These are phyloP conservation scores for Podospora fimiseda DNA, from an alignment of 495 filamentous ascomycete genomes.

Conservation along the genomic window DNA sequence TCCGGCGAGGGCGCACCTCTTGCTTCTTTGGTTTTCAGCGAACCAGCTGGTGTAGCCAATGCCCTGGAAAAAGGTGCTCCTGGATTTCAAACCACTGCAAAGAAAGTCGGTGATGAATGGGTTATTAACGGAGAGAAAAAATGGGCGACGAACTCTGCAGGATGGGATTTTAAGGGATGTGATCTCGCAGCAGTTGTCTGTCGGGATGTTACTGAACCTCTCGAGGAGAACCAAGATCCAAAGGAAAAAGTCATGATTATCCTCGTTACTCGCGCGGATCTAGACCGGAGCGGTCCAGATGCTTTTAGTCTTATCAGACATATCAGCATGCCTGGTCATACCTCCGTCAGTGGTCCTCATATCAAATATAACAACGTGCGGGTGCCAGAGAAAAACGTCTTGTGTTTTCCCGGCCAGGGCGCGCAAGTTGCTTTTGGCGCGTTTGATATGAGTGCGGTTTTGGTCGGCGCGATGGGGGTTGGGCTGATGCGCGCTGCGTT, in stretches of 20 bases:
- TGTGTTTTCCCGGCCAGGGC: slow-evolving; percentile 38
- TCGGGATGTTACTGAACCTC: slow-evolving; percentile 30
- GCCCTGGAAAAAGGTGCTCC: slow-evolving; percentile 43
- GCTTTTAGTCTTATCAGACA: slow-evolving; percentile 41
- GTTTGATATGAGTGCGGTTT: slow-evolving; percentile 40
- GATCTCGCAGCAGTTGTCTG: slow-evolving; percentile 50
- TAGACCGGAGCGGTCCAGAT: slow-evolving; percentile 32
- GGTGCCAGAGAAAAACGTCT: slow-evolving; percentile 41
- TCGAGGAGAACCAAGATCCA: slow-evolving; percentile 22
- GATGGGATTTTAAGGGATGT: slow-evolving; percentile 48
- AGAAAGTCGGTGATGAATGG: slow-evolving; percentile 46
- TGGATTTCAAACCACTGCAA: slow-evolving; percentile 44
- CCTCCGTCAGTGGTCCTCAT: slow-evolving; percentile 41
- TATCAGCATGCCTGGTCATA: slow-evolving; percentile 38
- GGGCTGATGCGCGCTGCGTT: slow-evolving; percentile 50
- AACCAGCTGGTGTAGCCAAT: slow-evolving; percentile 48
- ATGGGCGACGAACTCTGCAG: slow-evolving; percentile 50
- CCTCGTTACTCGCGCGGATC: slow-evolving; percentile 39
- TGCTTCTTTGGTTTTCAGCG: slow-evolving; percentile 43
- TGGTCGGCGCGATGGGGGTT: slow-evolving; percentile 49
- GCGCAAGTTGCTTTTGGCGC: slow-evolving; percentile 29
- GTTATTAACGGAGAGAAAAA: slow-evolving; percentile 53
- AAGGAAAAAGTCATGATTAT: slow-evolving; percentile 41
- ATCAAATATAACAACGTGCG: slow-evolving; percentile 42
- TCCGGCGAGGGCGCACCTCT: slow-evolving; percentile 39